phyloP scores from a whole-genome alignment of 2,329 filamentous ascomycete genomes.

The Colletotrichum chrysophilum region DNA sequence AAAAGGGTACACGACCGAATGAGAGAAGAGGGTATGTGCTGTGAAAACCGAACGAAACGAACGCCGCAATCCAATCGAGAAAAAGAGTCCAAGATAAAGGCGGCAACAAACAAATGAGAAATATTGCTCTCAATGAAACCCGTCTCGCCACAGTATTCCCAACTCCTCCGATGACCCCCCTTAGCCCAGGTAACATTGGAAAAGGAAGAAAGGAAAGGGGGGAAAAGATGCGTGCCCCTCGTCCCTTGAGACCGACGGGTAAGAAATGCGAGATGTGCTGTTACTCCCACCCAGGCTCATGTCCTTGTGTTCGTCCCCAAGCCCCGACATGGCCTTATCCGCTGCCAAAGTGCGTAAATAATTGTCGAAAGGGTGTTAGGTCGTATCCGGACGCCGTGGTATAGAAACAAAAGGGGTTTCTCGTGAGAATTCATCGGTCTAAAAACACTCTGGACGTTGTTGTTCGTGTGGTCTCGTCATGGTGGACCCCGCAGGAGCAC shows the following conservation, averaged over 20 bases:
- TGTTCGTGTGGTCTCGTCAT: conserved; percentile 1
- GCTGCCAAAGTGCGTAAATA: conserved; percentile 1
- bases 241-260: background rate
- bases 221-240: background rate
- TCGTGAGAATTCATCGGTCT: conserved; percentile 29
- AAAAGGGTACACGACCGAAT: background rate
- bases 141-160: background rate
- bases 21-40: conserved; percentile 21
- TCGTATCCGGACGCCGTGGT: conserved; percentile 20
- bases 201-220: background rate
- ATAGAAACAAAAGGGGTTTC: conserved; percentile 13
- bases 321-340: conserved; percentile 4
- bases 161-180: conserved; percentile 17
- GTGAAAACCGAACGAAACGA: background rate
- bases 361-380: conserved; percentile 9
- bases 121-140: background rate
- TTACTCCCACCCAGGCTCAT: conserved; percentile 1
- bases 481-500: background rate
- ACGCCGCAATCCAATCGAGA: conserved; percentile 12
- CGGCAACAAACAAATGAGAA: conserved; percentile 8
- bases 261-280: conserved; percentile 16
- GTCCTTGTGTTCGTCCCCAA: background rate
- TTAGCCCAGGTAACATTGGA: background rate
- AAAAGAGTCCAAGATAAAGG: background rate
- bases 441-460: conserved; percentile 25